Percentiles rank a stretch among this genome's conserved stretches.
These are phyloP conservation scores for Blastocrithidia nonstop DNA, from an alignment of 208 protist genomes.

Conservation along the genomic window DNA sequence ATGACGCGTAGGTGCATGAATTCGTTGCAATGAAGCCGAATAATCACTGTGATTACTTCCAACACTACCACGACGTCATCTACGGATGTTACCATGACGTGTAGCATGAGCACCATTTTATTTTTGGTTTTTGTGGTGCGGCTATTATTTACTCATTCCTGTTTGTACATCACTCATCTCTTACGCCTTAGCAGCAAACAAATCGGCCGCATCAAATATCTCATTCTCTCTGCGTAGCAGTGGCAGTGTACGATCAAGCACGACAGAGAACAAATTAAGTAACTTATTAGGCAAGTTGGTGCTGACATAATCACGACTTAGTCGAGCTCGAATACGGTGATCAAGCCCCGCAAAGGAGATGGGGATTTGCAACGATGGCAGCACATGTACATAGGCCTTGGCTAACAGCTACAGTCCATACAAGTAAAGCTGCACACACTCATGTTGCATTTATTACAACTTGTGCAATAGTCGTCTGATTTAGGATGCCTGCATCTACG, in stretches of 20 bases:
- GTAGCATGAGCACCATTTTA: no score
- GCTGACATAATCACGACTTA: conserved; percentile 70
- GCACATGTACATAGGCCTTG: conserved; percentile 65
- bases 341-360: conserved; percentile 17
- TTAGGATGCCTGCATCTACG: conserved; percentile 40
- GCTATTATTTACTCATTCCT: neutral
- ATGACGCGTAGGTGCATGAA: no score
- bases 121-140: conserved; percentile 4
- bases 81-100: no score
- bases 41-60: no score
- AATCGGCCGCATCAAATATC: conserved; percentile 46
- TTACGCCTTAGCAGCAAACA: conserved; percentile 58
- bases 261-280: conserved; percentile 63
- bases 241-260: conserved; percentile 55
- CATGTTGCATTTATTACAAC: conserved; percentile 57
- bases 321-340: conserved; percentile 36
- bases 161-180: conserved; percentile 3
- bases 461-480: conserved; percentile 51
- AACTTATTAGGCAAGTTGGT: conserved; percentile 59
- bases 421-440: conserved; percentile 38
- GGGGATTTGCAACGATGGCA: conserved; percentile 28
- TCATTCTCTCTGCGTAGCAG: conserved; percentile 58
- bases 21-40: no score
- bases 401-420: conserved; percentile 60
- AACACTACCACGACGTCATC: no score